Base-by-base conservation (phyloP, 106 monocot genomes). In the Xerophyta viscosa region DNA sequence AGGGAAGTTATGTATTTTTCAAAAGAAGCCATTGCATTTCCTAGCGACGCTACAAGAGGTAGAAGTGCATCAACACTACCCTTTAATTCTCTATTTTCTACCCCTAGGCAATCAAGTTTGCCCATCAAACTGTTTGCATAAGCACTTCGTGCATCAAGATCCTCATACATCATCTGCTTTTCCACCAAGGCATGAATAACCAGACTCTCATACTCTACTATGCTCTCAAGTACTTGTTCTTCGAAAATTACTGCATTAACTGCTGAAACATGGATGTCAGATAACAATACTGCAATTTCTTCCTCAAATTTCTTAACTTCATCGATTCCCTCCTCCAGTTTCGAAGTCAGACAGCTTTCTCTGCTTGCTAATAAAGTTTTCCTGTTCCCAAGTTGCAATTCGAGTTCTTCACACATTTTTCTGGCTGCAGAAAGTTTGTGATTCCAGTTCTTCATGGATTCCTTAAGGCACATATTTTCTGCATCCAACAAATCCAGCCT, bases 171-270 rank as follows among this genome's bases (percentile, higher is more conserved):
- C 42, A 56, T 71, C 48, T 77, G 62, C 26, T 30, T 75, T 45
- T 82, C 65, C 48, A 70, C 57, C 56, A 78, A 54, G 12, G 62
- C 41, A 51, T 46, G 21, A 60, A 64, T 77, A 62, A 75, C 63
- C 51, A 81, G 69, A 21, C 71, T 58, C 61, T 81, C 75, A 61
- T 63, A 81, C 63, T 44, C 45, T 43, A 63, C n/a, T 19, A 71
- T 57, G 50, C 72, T 28, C 52, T 91, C 81, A 28, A 76, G 37
- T 30, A 82, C 50, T 66, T 82, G 75, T 22, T 86, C 81, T 64
- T 86, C 75, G 31, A 75, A 63, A 8, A 82, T 20, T 48, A 56
- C 58, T 57, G 63, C 72, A 52, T 66, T 71, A 45, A 86, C 30
- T 17, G 58, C 72, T 29, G 72, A 72, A 33, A 54, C 41, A 21